Conservation (phyloP, 139 green algal genomes). For the Bryopsis sp. region DNA sequence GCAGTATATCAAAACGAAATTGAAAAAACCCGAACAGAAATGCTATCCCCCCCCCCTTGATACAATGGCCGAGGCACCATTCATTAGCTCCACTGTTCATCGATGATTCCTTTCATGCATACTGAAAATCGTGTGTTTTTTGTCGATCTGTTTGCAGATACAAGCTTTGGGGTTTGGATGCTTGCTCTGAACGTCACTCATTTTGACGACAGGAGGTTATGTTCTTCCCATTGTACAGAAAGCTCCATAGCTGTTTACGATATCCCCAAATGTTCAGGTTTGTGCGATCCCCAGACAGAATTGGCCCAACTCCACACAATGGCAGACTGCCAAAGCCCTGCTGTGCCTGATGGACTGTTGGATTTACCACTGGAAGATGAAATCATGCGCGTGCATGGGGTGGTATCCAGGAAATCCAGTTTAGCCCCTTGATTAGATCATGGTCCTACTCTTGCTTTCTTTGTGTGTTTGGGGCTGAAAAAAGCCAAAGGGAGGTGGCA, state of each 20-base stretch:
- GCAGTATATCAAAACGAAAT: too few species aligned
- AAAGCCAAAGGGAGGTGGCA: too few species aligned
- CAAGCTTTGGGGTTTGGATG: conserved; percentile 56
- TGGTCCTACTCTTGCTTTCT: neutral
- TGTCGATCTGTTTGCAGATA: conserved; percentile 32
- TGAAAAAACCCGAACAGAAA: too few species aligned
- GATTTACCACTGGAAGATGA: neutral
- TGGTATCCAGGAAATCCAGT: neutral
- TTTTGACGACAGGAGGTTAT: conserved; percentile 54
- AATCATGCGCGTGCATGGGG: conserved; percentile 3
- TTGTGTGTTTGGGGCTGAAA: too few species aligned
- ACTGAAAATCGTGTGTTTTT: conserved; percentile 1
- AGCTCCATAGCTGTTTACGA: conserved; percentile 21
- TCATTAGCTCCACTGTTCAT: too few species aligned
- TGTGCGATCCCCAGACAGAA: neutral
- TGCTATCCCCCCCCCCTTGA: too few species aligned
- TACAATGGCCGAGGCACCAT: too few species aligned
- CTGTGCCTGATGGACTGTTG: neutral
- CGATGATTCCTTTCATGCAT: too few species aligned
- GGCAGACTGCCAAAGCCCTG: neutral
- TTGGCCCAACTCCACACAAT: neutral
- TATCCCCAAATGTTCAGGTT: neutral
- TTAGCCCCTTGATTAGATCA: neutral
- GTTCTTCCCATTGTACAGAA: conserved; percentile 26
- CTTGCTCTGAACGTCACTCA: conserved; percentile 52